These are phyloP conservation scores for Solanum gracilifrons DNA, from an alignment of 257 asterid species.

Conservation along the genomic window DNA sequence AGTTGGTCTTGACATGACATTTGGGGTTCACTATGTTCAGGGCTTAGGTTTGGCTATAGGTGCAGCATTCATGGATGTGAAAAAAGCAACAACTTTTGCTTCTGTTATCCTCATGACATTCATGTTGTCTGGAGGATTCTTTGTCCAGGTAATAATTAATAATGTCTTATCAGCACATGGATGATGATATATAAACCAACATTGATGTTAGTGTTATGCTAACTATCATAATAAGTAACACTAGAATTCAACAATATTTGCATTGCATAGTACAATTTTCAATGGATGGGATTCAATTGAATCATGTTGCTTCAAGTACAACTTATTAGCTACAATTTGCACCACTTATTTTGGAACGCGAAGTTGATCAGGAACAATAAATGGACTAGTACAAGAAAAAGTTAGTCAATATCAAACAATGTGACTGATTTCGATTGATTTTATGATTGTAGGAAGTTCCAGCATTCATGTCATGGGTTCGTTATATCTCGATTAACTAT, in stretches of 20 bases:
- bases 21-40: background rate
- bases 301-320: background rate
- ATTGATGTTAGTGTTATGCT: background rate
- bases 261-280: background rate
- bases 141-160: slow-evolving; percentile 19
- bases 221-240: background rate
- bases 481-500: slow-evolving; percentile 28
- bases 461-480: slow-evolving; percentile 23
- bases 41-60: slow-evolving; percentile 34
- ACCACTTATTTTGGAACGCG: background rate
- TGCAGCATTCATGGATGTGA: slow-evolving; percentile 34
- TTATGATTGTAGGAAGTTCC: slow-evolving; percentile 27
- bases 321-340: background rate
- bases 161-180: background rate
- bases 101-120: slow-evolving; percentile 34
- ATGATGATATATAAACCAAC: background rate
- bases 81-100: slow-evolving; percentile 38
- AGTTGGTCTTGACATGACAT: background rate
- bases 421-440: background rate
- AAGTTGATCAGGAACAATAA: background rate
- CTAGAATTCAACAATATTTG: background rate
- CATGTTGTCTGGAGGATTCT: slow-evolving; percentile 37
- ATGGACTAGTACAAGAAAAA: background rate
- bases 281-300: background rate
- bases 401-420: background rate